Base-by-base conservation (phyloP, 306 rosid genomes). In the Cucumis melo region DNA sequence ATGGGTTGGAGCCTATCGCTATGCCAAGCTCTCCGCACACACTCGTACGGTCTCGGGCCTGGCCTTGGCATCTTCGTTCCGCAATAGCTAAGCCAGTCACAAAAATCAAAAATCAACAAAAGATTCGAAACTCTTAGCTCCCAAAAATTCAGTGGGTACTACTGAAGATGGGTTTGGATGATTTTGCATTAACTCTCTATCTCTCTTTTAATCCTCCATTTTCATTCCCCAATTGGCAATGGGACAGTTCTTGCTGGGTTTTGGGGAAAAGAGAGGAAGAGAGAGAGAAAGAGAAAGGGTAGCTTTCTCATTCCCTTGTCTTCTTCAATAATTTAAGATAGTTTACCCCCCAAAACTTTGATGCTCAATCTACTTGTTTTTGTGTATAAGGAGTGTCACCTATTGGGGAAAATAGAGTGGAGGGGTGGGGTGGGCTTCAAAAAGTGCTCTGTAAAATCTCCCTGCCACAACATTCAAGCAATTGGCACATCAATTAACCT, bases 41-140 rank as follows among this genome's bases (percentile, higher is more conserved):
- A 95, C 93, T 95, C 99, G 70, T 95, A 95, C 71, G 99, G 99
- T 83, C 99, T 91, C 24, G 98, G 99, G 27, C 99, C 99, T 21
- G 99, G 99, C 86, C 99, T 78, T 71, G 99, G 99, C 99, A 95
- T 95, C 96, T 87, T 86, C 65, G 50, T 41, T 76, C 51, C 62
- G 34, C 60, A 62, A 53, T 44, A 0, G 67, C 5, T 10, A 66
- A 82, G 23, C 73, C 59, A 78, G 55, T 42, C 51, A 36, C 73
- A 38, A 39, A 36, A 36, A 66, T 36, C 76, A 68, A 50, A 74
- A 81, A 73, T 77, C 60, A 77, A 84, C 57, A 78, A 72, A 27
- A 86, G 78, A 79, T 77, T 84, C 77, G 71, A 39, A 75, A 12
- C 56, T 23, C 21, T 64, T 46, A 81, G 16, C 62, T 53, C 27